These are phyloP conservation scores for Sherardia arvensis DNA, from an alignment of 257 asterid genomes.

Conservation along the genomic window DNA sequence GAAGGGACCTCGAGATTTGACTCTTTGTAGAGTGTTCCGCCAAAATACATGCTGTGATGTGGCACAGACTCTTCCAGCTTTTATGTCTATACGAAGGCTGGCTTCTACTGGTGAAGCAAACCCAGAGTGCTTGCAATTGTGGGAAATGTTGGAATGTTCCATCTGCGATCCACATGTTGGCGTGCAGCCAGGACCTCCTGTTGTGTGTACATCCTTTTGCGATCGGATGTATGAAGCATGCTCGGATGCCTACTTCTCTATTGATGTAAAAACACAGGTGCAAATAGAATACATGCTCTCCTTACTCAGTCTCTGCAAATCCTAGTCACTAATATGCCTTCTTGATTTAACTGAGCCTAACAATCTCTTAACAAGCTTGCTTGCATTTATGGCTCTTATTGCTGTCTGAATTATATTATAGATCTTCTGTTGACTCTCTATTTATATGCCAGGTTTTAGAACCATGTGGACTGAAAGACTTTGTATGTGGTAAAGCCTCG, in stretches of 20 bases:
- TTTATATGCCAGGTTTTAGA: conserved; percentile 63
- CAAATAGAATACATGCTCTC: background rate
- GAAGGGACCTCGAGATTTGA: conserved; percentile 77
- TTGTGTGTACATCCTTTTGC: conserved; percentile 67
- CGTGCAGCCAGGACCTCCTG: conserved; percentile 74
- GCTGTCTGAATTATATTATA: background rate
- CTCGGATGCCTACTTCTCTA: conserved; percentile 66
- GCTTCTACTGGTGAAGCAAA: conserved; percentile 94
- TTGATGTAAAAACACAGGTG: conserved; percentile 91
- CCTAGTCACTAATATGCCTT: background rate
- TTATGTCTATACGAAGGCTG: conserved; percentile 68
- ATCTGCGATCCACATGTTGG: conserved; percentile 90
- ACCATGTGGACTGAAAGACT: conserved; percentile 79
- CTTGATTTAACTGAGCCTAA: background rate
- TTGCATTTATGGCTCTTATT: background rate
- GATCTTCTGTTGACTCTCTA: background rate
- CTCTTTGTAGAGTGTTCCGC: conserved; percentile 86
- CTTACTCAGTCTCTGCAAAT: background rate
- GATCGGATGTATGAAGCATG: conserved; percentile 74
- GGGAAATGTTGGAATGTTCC: conserved; percentile 93
- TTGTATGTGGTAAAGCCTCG: conserved; percentile 93
- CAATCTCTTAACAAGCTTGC: background rate
- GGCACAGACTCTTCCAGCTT: conserved; percentile 81
- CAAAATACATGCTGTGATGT: conserved; percentile 87
- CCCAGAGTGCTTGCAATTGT: conserved; percentile 85